Evolutionary conservation across 2,329 filamentous ascomycete genomes (phyloP).

Genomic region (Knufia petricola): DNA sequence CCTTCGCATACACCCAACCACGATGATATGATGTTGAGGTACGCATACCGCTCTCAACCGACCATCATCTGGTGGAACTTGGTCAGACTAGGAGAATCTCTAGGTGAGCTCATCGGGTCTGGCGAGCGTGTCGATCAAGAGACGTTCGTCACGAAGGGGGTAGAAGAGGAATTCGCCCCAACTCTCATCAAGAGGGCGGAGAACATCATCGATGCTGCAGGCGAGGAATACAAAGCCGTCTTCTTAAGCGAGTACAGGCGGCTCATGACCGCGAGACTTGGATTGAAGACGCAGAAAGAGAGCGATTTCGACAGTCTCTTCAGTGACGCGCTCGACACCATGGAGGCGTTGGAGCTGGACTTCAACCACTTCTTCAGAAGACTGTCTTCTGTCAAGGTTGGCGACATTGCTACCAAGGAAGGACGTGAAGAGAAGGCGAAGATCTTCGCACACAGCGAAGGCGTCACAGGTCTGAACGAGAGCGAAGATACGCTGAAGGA

Average conservation of each 20-base stretch:
- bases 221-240: slow-evolving; percentile 79
- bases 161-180: slow-evolving; percentile 57
- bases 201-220: slow-evolving; percentile 65
- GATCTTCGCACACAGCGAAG: slow-evolving; percentile 72
- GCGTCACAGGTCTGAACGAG: slow-evolving; percentile 47
- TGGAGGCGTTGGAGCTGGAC: slow-evolving; percentile 76
- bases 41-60: slow-evolving; percentile 88
- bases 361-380: slow-evolving; percentile 91
- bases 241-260: slow-evolving; percentile 85
- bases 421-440: slow-evolving; percentile 54
- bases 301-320: slow-evolving; percentile 73
- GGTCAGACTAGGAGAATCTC: slow-evolving; percentile 75
- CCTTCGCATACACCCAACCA: slow-evolving; percentile 93
- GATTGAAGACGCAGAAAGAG: slow-evolving; percentile 59
- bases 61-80: slow-evolving; percentile 99
- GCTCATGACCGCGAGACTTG: slow-evolving; percentile 70
- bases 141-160: slow-evolving; percentile 62
- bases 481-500: slow-evolving; percentile 56
- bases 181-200: slow-evolving; percentile 72
- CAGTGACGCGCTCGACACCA: slow-evolving; percentile 68
- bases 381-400: slow-evolving; percentile 54
- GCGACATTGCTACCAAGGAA: slow-evolving; percentile 55
- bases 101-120: slow-evolving; percentile 80
- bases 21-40: slow-evolving; percentile 78
- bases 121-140: slow-evolving; percentile 62